Conservation (phyloP, 2,329 filamentous ascomycete genomes). For the Sporothrix curviconia region DNA sequence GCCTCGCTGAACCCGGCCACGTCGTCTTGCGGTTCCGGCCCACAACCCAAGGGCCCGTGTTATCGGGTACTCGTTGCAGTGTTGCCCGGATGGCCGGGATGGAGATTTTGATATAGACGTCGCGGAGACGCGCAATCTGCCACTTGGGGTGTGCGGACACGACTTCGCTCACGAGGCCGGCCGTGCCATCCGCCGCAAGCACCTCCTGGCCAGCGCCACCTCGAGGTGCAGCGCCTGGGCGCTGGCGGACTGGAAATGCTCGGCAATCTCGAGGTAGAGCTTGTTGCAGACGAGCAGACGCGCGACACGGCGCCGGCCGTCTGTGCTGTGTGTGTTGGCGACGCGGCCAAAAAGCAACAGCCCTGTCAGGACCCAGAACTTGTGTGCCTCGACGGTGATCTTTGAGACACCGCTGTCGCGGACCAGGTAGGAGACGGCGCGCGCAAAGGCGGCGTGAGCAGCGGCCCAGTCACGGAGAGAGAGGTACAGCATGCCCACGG, state of each 20-base stretch:
- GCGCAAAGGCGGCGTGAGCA: slow-evolving; percentile 56
- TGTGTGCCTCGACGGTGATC: slow-evolving; percentile 83
- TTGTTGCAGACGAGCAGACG: slow-evolving; percentile 50
- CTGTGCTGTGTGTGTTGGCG: slow-evolving; percentile 46
- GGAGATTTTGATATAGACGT: slow-evolving; percentile 59
- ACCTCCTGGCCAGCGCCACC: slow-evolving; percentile 51
- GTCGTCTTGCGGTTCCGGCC: slow-evolving; percentile 24
- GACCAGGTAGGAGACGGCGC: slow-evolving; percentile 61
- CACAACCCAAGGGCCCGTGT: slow-evolving; percentile 27
- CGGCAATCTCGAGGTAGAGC: not conserved
- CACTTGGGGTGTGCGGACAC: slow-evolving; percentile 66
- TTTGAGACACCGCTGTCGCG: slow-evolving; percentile 59
- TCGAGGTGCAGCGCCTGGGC: slow-evolving; percentile 57
- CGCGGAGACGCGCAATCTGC: slow-evolving; percentile 65
- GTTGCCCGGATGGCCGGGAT: slow-evolving; percentile 45
- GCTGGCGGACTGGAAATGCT: slow-evolving; percentile 51
- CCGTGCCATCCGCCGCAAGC: slow-evolving; percentile 63
- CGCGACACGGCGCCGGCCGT: slow-evolving; percentile 48
- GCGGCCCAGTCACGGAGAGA: slow-evolving; percentile 54
- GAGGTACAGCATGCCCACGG: slow-evolving; percentile 63
- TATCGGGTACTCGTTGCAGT: slow-evolving; percentile 36
- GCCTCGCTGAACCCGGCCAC: slow-evolving; percentile 28
- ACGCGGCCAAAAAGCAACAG: slow-evolving; percentile 61
- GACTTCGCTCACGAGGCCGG: slow-evolving; percentile 63
- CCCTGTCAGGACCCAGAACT: slow-evolving; percentile 78